Evolutionary conservation across 2,329 filamentous ascomycete genomes (phyloP), one percentile per base, ranked within the genome.

Genomic region (Plenodomus lindquistii): DNA sequence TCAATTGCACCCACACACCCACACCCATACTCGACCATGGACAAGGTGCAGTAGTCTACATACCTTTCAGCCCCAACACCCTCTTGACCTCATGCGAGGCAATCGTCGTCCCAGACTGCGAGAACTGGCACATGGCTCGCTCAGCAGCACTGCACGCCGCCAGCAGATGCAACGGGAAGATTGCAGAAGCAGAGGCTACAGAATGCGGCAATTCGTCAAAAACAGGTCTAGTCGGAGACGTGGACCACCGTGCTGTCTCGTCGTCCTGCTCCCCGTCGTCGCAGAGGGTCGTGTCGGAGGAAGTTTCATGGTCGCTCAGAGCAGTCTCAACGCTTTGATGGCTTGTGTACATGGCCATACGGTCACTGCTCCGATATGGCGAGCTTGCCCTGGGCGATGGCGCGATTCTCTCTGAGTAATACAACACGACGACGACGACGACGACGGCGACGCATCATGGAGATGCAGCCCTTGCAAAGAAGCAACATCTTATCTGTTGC

Each of bases 51-150:
- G 44, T 44, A 13, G 11, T 19, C 37, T 11, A 58, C 54, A 36
- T 55, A 62, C 60, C 58, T 63, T 37, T 52, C 18, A 54, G 16
- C 20, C 43, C 52, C 21, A 48, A 38, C 17, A 41, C 49, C 27
- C 46, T 40, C 36, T 21, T 43, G 42, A 37, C 53, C 42, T 68
- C 59, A 44, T 59, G 55, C 44, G 61, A 63, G 5, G 65, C 63
- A 17, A 70, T 55, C 19, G 62, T 58, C 15, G 66, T 65, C 17
- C 69, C 55, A 21, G 64, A 58, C n/a, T 48, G 52, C 29, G 65
- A 59, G 42, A 55, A 62, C 40, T 61, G 63, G 46, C 60, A 67
- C 68, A 72, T 71, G 41, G 27, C 27, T 54, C 69, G 49, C 9
- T 48, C 59, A 35, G 54, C 53, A 11, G 57, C 46, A 48, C 57